Evolutionary conservation across 805 yeast genomes (phyloP), one percentile per base, ranked within the genome.

Genomic region (Spathaspora boniae): DNA sequence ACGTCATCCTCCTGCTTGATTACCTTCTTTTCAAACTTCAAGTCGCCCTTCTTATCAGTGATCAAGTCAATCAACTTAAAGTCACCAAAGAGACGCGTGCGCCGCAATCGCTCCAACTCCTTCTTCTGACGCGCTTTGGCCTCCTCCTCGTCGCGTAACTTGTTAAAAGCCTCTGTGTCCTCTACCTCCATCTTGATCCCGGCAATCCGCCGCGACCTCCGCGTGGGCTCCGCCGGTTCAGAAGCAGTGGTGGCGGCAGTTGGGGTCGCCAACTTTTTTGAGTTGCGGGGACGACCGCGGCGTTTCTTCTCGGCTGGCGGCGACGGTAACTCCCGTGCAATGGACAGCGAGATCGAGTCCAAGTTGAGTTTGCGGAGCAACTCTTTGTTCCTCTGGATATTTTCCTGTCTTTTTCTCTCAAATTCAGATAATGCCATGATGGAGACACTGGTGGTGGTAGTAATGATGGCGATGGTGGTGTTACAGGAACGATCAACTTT

Each of bases 361-460:
- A 91, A 65, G 44, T 87, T 83, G 44, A 91, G 68, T 45, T 82
- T 78, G 46, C 76, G 70, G 34, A 91, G 65, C 16, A 89, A 71
- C 45, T 79, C 85, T 54, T 80, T 78, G 59, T 91, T 93, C 33
- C 98, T 70, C 44, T 79, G 85, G 41, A 91, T 93, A 53, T 86
- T 87, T 40, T 77, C 86, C 50, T 74, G 80, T 40, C 94, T 60
- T 51, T 78, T 80, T 48, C 66, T 73, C 56, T 85, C 93, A 51
- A 85, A 82, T 23, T 80, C 86, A 2, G 84, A 73, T 20, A 81
- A 31, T 16, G 48, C 50, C 57, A 52, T 47, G 26, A 12, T 28
- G 22, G n/a, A n/a, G n/a, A n/a, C n/a, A n/a, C n/a, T n/a, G n/a
- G n/a, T n/a, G n/a, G n/a, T n/a, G n/a, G n/a, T n/a, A n/a, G n/a